These are phyloP conservation scores for Wickerhamomyces canadensis DNA, from an alignment of 805 yeast genomes.

Conservation along the genomic window DNA sequence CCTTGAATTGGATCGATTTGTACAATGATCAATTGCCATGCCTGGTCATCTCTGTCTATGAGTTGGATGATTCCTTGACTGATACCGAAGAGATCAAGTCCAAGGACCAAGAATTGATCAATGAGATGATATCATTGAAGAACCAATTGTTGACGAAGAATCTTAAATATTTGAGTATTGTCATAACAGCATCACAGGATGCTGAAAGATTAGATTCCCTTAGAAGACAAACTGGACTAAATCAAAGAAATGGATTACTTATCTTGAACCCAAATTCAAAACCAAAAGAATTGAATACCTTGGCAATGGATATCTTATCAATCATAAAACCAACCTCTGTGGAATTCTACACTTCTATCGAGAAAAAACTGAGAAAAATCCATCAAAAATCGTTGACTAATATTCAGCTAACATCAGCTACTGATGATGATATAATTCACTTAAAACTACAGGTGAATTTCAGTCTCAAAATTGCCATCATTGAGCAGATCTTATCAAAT, in stretches of 20 bases:
- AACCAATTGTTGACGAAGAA: constrained; percentile 25
- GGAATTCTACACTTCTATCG: constrained; percentile 39
- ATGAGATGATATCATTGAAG: constrained; percentile 32
- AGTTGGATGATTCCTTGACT: constrained; percentile 29
- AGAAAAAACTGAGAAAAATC: constrained; percentile 36
- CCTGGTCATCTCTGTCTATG: constrained; percentile 40
- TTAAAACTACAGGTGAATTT: background rate
- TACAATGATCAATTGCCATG: constrained; percentile 44
- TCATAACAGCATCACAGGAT: constrained; percentile 31
- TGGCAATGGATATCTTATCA: constrained; percentile 35
- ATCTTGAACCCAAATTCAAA: constrained; percentile 32
- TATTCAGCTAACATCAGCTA: background rate
- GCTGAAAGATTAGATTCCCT: constrained; percentile 31
- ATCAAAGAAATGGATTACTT: constrained; percentile 39
- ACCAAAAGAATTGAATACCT: constrained; percentile 33
- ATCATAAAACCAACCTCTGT: constrained; percentile 33
- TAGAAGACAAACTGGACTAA: constrained; percentile 37
- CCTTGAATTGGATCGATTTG: constrained; percentile 49
- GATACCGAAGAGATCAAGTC: constrained; percentile 18
- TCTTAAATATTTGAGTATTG: constrained; percentile 30
- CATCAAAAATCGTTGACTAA: constrained; percentile 22
- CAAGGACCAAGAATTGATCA: constrained; percentile 29
- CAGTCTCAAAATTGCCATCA: background rate
- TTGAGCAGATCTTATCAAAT: background rate
- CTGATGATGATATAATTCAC: too few species aligned